Base-by-base conservation (phyloP, 192 early-diverging fungal species). In the Radiomyces spectabilis region DNA sequence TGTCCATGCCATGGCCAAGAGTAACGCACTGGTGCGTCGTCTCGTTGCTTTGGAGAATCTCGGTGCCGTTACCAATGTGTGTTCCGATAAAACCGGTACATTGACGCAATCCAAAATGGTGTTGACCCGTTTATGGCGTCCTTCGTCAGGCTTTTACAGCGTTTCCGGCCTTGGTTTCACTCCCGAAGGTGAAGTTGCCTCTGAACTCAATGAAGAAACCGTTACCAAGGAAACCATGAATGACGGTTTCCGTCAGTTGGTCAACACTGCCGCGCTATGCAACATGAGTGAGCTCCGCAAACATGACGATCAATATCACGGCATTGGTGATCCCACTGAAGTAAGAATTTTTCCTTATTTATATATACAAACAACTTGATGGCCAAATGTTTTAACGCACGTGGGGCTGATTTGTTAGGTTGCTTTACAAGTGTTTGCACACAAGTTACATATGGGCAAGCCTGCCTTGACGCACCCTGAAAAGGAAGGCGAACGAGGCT, bases 41-140 rank as follows among this genome's bases (percentile, higher is more conserved):
- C 67, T 94, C 15, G 85, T 84, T 12, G 87, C 88, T 4, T 79
- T 97, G 5, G 95, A 97, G 73, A 85, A 85, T 19, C 67, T 97
- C 13, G 95, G 95, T 16, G 87, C 92, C 2, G 89, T 97, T 9
- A 92, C 91, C 25, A 86, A 89, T 57, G 91, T 97, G 61, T 97
- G 95, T 67, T 95, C 95, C 4, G 94, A 95, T 65, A 97, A 97
- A 75, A 85, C 84, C 0, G 94, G 94, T 21, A 97, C 94, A 10
- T 70, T 95, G 25, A 97, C 94, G 0, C 91, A 95, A 68, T 88
- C 89, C 54, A 94, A 93, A 65, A 97, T 97, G 94, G 92, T 93
- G 8, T 74, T 91, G 19, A 82, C 84, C 18, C 73, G 82, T 30
- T 73, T 91, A 13, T 95, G 92, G 91, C 82, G 90, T 10, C 81